These are phyloP conservation scores for Leccinellum luteum DNA, from an alignment of 768 basidiomycete genomes.

Conservation along the genomic window DNA sequence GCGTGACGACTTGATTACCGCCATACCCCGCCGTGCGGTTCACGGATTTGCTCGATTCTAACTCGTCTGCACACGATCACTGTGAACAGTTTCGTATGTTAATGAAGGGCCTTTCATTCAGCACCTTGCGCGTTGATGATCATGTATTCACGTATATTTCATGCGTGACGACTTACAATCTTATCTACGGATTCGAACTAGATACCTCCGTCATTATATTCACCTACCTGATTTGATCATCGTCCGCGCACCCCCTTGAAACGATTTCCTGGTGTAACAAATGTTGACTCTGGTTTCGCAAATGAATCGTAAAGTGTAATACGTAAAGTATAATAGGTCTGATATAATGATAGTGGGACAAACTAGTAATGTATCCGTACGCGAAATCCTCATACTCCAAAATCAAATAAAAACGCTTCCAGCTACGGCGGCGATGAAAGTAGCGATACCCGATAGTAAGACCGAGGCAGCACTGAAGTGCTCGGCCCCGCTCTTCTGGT, in stretches of 20 bases:
- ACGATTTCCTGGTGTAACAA: background rate
- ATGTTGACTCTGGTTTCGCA: background rate
- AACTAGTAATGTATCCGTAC: constrained; percentile 14
- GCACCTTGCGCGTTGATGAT: background rate
- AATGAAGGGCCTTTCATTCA: background rate
- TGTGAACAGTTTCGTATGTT: constrained; percentile 1
- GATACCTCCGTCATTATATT: background rate
- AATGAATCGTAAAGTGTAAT: constrained; percentile 8
- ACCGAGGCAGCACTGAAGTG: constrained; percentile 23
- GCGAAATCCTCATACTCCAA: background rate
- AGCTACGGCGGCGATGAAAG: constrained; percentile 21
- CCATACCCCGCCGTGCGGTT: background rate
- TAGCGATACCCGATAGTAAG: constrained; percentile 22
- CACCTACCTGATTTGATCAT: background rate
- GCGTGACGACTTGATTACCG: background rate
- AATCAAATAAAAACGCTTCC: constrained; percentile 23
- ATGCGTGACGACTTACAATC: constrained; percentile 4
- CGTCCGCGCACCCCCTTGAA: background rate
- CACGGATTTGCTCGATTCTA: background rate
- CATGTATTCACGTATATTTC: constrained; percentile 15
- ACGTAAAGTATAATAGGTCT: background rate
- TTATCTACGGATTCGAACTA: constrained; percentile 1
- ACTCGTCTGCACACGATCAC: constrained; percentile 1
- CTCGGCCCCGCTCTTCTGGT: constrained; percentile 34
- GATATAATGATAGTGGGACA: background rate